Conservation (phyloP, 768 basidiomycete species). For the Sarcodon aspratus region DNA sequence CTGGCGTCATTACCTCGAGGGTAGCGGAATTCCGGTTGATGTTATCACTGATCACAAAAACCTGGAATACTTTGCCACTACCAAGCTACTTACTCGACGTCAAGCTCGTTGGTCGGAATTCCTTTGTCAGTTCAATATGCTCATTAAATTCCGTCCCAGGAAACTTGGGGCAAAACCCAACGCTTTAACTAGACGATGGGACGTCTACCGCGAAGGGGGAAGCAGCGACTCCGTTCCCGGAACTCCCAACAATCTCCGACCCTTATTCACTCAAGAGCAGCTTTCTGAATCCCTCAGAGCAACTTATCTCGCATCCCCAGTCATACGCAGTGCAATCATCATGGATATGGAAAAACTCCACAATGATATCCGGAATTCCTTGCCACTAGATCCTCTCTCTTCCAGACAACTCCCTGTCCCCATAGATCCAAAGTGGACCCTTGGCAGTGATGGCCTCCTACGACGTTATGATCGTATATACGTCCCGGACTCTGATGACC, state of each 20-base stretch:
- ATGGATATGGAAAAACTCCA: too few species aligned
- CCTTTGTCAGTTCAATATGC: slow-evolving; percentile 11
- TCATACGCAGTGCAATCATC: too few species aligned
- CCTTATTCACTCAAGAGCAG: slow-evolving; percentile 4
- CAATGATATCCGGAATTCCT: too few species aligned
- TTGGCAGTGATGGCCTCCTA: too few species aligned
- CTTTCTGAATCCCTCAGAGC: too few species aligned
- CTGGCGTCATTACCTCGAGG: slow-evolving; percentile 14
- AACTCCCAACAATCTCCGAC: slow-evolving; percentile 10
- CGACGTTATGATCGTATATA: too few species aligned
- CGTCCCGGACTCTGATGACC: too few species aligned
- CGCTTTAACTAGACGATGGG: slow-evolving; percentile 10
- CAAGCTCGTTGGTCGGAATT: slow-evolving; percentile 25
- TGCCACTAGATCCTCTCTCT: too few species aligned
- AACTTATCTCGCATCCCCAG: too few species aligned
- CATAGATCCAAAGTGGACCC: too few species aligned
- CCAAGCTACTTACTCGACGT: slow-evolving; percentile 18
- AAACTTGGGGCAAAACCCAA: slow-evolving; percentile 5
- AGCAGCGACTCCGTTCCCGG: slow-evolving; percentile 10
- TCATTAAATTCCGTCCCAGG: slow-evolving; percentile 3
- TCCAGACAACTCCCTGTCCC: too few species aligned
- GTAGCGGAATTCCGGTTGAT: slow-evolving; percentile 5
- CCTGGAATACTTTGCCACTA: slow-evolving; percentile 22
- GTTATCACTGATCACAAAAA: slow-evolving; percentile 25
- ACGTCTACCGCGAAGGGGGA: slow-evolving; percentile 13